These are phyloP conservation scores for Eimeria falciformis DNA, from an alignment of 169 alveolate species.

Conservation along the genomic window DNA sequence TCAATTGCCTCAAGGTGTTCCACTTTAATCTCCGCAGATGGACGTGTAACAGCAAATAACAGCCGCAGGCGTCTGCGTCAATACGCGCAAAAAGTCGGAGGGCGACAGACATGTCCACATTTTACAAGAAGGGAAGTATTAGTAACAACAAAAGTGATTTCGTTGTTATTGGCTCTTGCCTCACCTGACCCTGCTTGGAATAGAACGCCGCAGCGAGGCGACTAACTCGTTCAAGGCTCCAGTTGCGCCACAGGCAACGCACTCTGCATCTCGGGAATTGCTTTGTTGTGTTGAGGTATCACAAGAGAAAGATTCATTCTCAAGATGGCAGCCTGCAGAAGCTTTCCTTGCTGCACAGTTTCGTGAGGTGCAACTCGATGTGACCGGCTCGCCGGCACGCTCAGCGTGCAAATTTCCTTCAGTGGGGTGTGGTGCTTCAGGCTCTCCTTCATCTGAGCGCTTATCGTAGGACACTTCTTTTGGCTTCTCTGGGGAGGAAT, in stretches of 20 bases:
- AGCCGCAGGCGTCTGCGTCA: conserved; percentile 17
- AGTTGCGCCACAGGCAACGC: not conserved
- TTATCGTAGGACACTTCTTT: not conserved
- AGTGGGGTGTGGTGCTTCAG: not conserved
- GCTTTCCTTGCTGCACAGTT: not conserved
- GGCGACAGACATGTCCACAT: too few species aligned
- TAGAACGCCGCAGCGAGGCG: not conserved
- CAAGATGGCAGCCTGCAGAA: too few species aligned
- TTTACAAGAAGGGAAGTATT: too few species aligned
- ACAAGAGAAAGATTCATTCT: not conserved
- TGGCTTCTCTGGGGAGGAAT: not conserved
- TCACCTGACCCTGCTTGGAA: not conserved
- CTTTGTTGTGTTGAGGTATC: not conserved
- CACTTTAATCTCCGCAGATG: not conserved
- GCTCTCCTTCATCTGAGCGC: not conserved
- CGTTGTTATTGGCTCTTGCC: too few species aligned
- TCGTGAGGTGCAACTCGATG: not conserved
- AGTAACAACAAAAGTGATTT: too few species aligned
- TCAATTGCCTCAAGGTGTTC: not conserved
- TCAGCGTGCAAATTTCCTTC: not conserved
- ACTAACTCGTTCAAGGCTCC: conserved; percentile 3
- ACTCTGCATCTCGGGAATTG: not conserved
- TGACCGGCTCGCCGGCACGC: not conserved
- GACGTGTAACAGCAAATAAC: not conserved
- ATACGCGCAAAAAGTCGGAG: not conserved